Evolutionary conservation across 495 filamentous ascomycete species (phyloP).

Genomic region (Lindgomyces ingoldianus): DNA sequence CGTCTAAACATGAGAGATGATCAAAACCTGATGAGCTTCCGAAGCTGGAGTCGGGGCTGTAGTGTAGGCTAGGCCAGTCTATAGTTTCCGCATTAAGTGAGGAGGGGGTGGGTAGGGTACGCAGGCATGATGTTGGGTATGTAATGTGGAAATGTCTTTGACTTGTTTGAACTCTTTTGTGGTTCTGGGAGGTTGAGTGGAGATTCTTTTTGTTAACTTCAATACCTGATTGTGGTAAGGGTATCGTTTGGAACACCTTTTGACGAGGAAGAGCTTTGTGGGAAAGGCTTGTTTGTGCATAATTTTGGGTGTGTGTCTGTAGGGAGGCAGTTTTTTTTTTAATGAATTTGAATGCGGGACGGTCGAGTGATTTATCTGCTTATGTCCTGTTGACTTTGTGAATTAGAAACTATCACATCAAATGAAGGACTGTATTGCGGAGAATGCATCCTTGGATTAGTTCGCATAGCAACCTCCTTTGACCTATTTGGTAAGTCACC

Average conservation of each 20-base stretch:
- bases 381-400: too few species aligned
- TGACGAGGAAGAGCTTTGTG: too few species aligned
- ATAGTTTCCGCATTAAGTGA: too few species aligned
- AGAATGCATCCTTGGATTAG: too few species aligned
- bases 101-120: too few species aligned
- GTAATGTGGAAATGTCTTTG: slow-evolving; percentile 23
- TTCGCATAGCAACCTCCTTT: too few species aligned
- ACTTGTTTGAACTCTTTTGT: not conserved
- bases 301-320: slow-evolving; percentile 4
- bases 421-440: too few species aligned
- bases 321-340: not conserved
- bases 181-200: not conserved
- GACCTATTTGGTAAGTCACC: too few species aligned
- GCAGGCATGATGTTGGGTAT: slow-evolving; percentile 31
- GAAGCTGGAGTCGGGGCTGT: too few species aligned
- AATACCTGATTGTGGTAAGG: slow-evolving; percentile 11
- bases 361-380: not conserved
- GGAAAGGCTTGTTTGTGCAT: slow-evolving; percentile 24
- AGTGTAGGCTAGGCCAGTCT: not conserved
- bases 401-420: too few species aligned
- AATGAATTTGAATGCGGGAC: slow-evolving; percentile 10
- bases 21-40: not conserved
- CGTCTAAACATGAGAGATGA: not conserved
- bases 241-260: not conserved
- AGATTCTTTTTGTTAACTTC: not conserved